A percentile compares a stretch with the other conserved stretches of the same genome.
phyloP scores from a whole-genome alignment of 345 rosid genomes.

The Hirschfeldia incana region DNA sequence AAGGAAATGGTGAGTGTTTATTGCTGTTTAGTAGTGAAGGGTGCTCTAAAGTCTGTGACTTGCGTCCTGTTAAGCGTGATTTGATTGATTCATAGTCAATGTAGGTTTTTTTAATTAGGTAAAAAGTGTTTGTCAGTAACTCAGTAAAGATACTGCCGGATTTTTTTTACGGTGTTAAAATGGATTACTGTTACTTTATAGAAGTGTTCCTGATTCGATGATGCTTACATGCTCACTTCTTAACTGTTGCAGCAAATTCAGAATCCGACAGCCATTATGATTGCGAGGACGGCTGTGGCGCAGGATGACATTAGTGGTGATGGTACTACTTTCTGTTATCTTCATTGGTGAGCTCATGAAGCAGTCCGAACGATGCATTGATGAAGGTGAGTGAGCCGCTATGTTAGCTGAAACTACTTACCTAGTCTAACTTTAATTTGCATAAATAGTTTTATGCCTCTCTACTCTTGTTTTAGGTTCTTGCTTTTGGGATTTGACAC shows the following conservation, averaged over 20 bases:
- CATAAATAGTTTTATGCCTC: neutral
- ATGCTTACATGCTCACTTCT: constrained; percentile 40
- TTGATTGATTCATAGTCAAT: neutral
- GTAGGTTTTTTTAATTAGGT: neutral
- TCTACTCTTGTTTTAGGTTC: constrained; percentile 5
- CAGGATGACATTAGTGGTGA: constrained; percentile 99
- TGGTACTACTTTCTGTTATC: constrained; percentile 96
- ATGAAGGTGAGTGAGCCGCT: constrained; percentile 65
- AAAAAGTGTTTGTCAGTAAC: no score
- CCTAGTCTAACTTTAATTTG: no score
- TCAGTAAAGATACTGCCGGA: no score
- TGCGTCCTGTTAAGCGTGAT: constrained; percentile 5
- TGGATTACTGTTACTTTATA: no score
- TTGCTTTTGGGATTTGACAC: neutral
- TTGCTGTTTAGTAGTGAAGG: neutral
- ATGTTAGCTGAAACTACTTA: no score
- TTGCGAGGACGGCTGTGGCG: constrained; percentile 98
- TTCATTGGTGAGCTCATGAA: constrained; percentile 99
- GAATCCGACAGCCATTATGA: constrained; percentile 97
- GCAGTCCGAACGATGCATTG: constrained; percentile 93
- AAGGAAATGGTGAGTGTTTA: constrained; percentile 77
- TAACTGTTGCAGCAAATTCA: constrained; percentile 92
- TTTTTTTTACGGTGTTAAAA: no score
- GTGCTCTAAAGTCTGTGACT: neutral
- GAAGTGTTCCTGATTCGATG: neutral